Evolutionary conservation across 805 yeast genomes (phyloP), one percentile per base, ranked within the genome.

Genomic region (Lipomyces orientalis): DNA sequence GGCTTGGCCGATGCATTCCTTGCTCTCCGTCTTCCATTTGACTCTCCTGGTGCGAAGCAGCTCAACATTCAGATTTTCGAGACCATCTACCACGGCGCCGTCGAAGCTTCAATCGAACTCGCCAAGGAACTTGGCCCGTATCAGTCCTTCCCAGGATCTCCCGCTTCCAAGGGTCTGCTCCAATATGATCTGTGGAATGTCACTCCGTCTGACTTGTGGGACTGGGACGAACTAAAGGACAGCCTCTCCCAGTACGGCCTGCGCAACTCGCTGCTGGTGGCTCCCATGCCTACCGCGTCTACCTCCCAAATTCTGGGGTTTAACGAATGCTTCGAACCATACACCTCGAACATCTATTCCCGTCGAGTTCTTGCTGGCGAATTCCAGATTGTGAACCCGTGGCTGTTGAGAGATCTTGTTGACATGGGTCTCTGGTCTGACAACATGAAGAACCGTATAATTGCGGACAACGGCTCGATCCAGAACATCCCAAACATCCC

Each of bases 271-370:
- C 80, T 94, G 65, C 78, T 93, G 19, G 90, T 93, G 43, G 98
- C 96, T 0, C 95, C 97, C 62, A 94, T 94, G 98, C 98, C 98
- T 56, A 94, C 98, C 19, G 98, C 98, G 1, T 92, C 98, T 0
- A 94, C 98, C 1, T 94, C 98, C 2, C 98, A 93, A 81, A 93
- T 94, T 61, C 82, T 94, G 62, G 98, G 98, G 52, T 91, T 86
- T 82, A 93, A 88, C 74, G 98, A 94, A 81, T 93, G 98, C 80
- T 94, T 94, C 78, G 99, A 94, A 79, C 98, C 99, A 12, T 87
- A 88, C 78, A 93, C 99, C 7, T 92, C 97, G 25, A 94, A 94
- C 80, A 87, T 94, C 75, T 94, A 93, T 80, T 87, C 91, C 57
- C 87, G 98, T 74, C 87, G 98, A 76, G 97, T 93, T 5, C 81